phyloP scores from a whole-genome alignment of 1,139 yeast genomes.

The Lodderomyces theae region DNA sequence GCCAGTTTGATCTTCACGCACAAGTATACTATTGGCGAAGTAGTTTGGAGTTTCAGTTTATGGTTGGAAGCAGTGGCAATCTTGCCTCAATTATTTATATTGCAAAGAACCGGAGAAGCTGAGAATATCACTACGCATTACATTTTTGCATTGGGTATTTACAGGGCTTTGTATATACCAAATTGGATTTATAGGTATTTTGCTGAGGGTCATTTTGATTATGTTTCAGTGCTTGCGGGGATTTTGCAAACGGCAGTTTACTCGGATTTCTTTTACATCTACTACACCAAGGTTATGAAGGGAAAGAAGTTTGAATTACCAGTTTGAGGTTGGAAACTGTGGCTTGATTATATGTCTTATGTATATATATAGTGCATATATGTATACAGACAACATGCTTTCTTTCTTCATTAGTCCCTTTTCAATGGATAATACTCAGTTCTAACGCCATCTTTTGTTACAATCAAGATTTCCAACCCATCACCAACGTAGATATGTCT shows the following conservation, averaged over 20 bases:
- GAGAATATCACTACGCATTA: slow-evolving; percentile 86
- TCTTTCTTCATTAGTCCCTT: slow-evolving; percentile 57
- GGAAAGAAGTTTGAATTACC: slow-evolving; percentile 83
- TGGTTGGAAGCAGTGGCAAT: slow-evolving; percentile 93
- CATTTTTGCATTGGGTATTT: slow-evolving; percentile 87
- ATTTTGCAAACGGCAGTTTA: slow-evolving; percentile 80
- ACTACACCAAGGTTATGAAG: slow-evolving; percentile 74
- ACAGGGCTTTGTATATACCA: slow-evolving; percentile 85
- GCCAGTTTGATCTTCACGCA: slow-evolving; percentile 65
- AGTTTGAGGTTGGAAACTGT: slow-evolving; percentile 31
- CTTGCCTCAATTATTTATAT: slow-evolving; percentile 85
- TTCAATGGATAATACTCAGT: slow-evolving; percentile 82
- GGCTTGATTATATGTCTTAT: background rate
- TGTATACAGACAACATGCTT: background rate
- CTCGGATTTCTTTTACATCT: slow-evolving; percentile 92
- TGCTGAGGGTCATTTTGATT: slow-evolving; percentile 66
- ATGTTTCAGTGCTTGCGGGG: slow-evolving; percentile 74
- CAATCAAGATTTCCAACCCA: slow-evolving; percentile 84
- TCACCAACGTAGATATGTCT: slow-evolving; percentile 99
- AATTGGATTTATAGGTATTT: slow-evolving; percentile 91
- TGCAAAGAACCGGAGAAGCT: slow-evolving; percentile 89
- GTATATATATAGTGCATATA: slow-evolving; percentile 1
- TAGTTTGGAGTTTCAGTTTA: slow-evolving; percentile 72
- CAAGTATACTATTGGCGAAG: slow-evolving; percentile 59
- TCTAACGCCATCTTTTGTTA: slow-evolving; percentile 89